These are phyloP conservation scores for Cicer chorassanicum DNA, from an alignment of 306 rosid genomes.

Conservation along the genomic window DNA sequence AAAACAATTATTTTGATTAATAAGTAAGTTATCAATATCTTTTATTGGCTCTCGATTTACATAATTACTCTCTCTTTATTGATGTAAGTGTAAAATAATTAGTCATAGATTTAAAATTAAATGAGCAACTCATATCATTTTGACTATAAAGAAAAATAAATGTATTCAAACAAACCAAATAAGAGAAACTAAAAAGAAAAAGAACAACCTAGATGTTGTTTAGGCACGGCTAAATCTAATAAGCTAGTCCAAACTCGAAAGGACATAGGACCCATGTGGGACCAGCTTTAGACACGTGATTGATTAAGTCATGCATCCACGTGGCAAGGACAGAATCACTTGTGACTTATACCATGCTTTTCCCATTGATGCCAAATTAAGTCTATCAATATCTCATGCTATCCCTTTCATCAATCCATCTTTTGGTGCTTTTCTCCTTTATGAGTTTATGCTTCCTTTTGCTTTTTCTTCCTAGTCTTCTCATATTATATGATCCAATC, in stretches of 20 bases:
- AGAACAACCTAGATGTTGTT: too few species aligned
- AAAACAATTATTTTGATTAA: too few species aligned
- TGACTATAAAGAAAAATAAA: too few species aligned
- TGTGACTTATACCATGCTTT: slow-evolving; percentile 54
- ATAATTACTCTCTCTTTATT: too few species aligned
- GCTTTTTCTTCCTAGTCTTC: slow-evolving; percentile 21
- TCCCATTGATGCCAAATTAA: slow-evolving; percentile 11
- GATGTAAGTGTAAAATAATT: too few species aligned
- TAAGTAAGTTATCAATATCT: too few species aligned
- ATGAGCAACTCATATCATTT: too few species aligned
- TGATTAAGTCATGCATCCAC: slow-evolving; percentile 50
- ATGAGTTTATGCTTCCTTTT: slow-evolving; percentile 52
- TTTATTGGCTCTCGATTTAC: too few species aligned
- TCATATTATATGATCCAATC: slow-evolving; percentile 17
- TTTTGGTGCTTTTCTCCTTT: slow-evolving; percentile 73
- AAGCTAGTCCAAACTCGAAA: not conserved
- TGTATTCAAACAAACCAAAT: too few species aligned
- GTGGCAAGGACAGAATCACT: slow-evolving; percentile 56
- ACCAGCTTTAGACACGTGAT: slow-evolving; percentile 77
- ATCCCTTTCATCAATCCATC: slow-evolving; percentile 67
- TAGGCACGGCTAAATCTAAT: too few species aligned
- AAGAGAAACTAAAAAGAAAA: too few species aligned
- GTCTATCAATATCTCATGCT: slow-evolving; percentile 36
- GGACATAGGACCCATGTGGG: slow-evolving; percentile 65
- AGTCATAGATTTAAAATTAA: too few species aligned